Percentiles rank a stretch among this genome's conserved stretches.
These are phyloP conservation scores for Scedosporium boydii DNA, from an alignment of 2,329 filamentous ascomycete genomes.

Conservation along the genomic window DNA sequence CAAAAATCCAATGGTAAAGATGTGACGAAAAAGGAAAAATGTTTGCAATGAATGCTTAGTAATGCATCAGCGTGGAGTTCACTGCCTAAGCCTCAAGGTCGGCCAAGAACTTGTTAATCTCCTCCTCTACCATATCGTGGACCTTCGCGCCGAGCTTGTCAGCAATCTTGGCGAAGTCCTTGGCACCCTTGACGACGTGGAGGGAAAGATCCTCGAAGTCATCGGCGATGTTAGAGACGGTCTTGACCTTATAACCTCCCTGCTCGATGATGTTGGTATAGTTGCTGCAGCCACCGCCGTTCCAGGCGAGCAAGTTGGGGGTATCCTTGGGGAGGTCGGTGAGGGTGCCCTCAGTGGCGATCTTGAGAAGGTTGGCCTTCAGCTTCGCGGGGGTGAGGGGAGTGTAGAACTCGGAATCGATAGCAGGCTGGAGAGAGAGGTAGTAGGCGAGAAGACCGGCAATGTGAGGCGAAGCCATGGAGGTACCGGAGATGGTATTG, in stretches of 20 bases:
- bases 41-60: neutral
- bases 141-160: constrained; percentile 56
- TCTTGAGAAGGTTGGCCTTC: constrained; percentile 76
- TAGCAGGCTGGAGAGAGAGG: constrained; percentile 85
- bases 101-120: constrained; percentile 45
- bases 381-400: constrained; percentile 88
- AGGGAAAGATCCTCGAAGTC: constrained; percentile 52
- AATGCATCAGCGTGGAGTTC: neutral
- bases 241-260: constrained; percentile 58
- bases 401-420: constrained; percentile 84
- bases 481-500: constrained; percentile 99
- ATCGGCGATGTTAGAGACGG: constrained; percentile 33
- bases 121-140: constrained; percentile 48
- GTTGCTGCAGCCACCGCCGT: constrained; percentile 92
- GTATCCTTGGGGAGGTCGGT: constrained; percentile 77
- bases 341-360: constrained; percentile 72
- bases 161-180: constrained; percentile 44
- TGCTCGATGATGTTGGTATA: constrained; percentile 71
- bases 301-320: constrained; percentile 95
- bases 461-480: constrained; percentile 97
- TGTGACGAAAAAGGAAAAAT: constrained; percentile 17
- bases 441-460: constrained; percentile 95
- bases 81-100: neutral
- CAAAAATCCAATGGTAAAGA: constrained; percentile 16
- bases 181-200: constrained; percentile 44